Evolutionary conservation across 2,329 filamentous ascomycete species (phyloP).

Genomic region (Elsinoe necatrix): DNA sequence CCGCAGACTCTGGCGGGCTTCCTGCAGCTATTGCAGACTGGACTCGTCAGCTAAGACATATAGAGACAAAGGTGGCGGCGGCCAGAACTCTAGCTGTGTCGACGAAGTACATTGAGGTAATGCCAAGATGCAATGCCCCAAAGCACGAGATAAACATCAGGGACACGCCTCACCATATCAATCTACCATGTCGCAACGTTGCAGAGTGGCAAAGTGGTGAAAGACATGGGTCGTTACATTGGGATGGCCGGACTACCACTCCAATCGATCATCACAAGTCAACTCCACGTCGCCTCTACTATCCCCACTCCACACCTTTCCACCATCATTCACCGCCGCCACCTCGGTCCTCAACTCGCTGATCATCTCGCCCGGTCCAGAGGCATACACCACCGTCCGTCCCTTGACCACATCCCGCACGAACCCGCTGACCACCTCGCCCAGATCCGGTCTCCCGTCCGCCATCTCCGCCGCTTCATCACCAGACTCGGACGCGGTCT

Average conservation of each 20-base stretch:
- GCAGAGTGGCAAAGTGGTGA: too few relatives aligned
- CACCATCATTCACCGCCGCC: constrained; percentile 13
- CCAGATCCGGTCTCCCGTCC: constrained; percentile 15
- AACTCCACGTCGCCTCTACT: constrained; percentile 16
- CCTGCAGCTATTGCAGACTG: too few relatives aligned
- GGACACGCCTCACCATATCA: too few relatives aligned
- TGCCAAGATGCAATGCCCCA: too few relatives aligned
- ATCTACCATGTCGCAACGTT: too few relatives aligned
- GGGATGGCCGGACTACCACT: constrained; percentile 11
- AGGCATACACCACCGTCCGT: constrained; percentile 15
- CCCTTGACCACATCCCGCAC: constrained; percentile 14
- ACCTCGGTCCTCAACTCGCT: constrained; percentile 15
- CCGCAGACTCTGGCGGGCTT: too few relatives aligned
- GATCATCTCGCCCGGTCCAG: constrained; percentile 16
- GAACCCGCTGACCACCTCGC: constrained; percentile 15
- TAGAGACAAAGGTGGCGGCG: too few relatives aligned
- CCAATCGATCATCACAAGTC: constrained; percentile 17
- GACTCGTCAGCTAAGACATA: too few relatives aligned
- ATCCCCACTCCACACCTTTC: constrained; percentile 18
- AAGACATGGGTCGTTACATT: background rate
- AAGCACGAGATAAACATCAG: too few relatives aligned
- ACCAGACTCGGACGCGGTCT: background rate
- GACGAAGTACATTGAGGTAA: too few relatives aligned
- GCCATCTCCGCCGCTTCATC: background rate
- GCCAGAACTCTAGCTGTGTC: too few relatives aligned